Evolutionary conservation across 2,329 filamentous ascomycete species (phyloP), one percentile per base, ranked within the genome.

Genomic region (Xylariaceae sp.): DNA sequence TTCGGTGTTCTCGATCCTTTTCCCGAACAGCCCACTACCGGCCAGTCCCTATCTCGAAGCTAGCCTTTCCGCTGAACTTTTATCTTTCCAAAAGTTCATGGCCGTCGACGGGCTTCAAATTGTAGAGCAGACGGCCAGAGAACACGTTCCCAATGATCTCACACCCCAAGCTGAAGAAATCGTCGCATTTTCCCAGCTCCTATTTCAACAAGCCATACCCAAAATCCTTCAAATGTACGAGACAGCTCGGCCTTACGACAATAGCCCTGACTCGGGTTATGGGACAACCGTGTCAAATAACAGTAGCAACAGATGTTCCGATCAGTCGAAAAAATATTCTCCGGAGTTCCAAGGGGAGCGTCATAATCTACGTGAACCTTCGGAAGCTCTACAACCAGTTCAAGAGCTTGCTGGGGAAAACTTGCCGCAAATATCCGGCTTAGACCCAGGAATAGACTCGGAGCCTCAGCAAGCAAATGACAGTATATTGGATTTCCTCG

Each of bases 1-100:
- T 34, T 45, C 47, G 12, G 45, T 55, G 17, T 55, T 49, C 38
- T 37, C 38, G 27, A 49, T 50, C 21, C 34, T 55, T 7, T 55
- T 55, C 23, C 50, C 50, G 14, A 46, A 36, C 34, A 42, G 40
- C 40, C 40, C 32, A 21, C 40, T 12, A 3, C 40, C 40, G 1
- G 22, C 14, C 5, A 42, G 40, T 21, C 25, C 40, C 3, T 42
- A 42, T 20, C 20, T 42, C 5, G 40, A 42, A 16, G 34, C 22
- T 12, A 22, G 20, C 19, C 40, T 42, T 12, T 42, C 40, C 35
- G n/a, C 33, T 10, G 32, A 42, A 21, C 12, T 42, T 10, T 32
- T 42, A n/a, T 21, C 7, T 27, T 42, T 42, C 22, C 32, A 42
- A 22, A 36, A 36, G 10, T 42, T 42, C 32, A 42, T 42, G 40